These are phyloP conservation scores for Curvularia spicifera DNA, from an alignment of 2,329 filamentous ascomycete genomes.

Conservation along the genomic window DNA sequence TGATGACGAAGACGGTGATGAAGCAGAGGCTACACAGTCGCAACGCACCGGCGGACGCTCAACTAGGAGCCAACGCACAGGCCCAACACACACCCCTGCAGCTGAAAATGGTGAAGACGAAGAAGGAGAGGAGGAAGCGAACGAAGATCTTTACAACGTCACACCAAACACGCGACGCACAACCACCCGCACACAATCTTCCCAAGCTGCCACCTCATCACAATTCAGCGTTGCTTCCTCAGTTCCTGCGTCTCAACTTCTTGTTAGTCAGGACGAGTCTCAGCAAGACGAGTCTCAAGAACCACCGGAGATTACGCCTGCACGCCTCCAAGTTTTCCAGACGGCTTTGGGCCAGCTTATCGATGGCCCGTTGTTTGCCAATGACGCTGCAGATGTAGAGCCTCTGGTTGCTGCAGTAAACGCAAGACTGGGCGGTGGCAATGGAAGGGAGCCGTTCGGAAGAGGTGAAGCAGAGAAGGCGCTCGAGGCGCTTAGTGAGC, in stretches of 20 bases:
- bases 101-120: conserved; percentile 54
- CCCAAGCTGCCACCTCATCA: conserved; percentile 51
- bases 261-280: conserved; percentile 57
- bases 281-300: conserved; percentile 43
- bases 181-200: conserved; percentile 40
- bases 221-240: conserved; percentile 81
- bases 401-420: conserved; percentile 83
- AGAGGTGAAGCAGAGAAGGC: conserved; percentile 77
- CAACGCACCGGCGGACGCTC: conserved; percentile 49
- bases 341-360: conserved; percentile 82
- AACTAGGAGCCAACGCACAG: conserved; percentile 43
- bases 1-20: conserved; percentile 66
- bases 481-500: conserved; percentile 77
- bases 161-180: conserved; percentile 58
- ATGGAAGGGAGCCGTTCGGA: conserved; percentile 67
- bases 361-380: conserved; percentile 80
- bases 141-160: conserved; percentile 61
- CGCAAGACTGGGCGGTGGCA: conserved; percentile 65
- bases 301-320: conserved; percentile 61
- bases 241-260: conserved; percentile 73
- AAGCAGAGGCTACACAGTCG: conserved; percentile 35
- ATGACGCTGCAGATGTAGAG: conserved; percentile 80
- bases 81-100: conserved; percentile 40
- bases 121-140: conserved; percentile 59
- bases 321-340: conserved; percentile 77